These are phyloP conservation scores for Hortaea werneckii DNA, from an alignment of 2,329 filamentous ascomycete genomes.

Conservation along the genomic window DNA sequence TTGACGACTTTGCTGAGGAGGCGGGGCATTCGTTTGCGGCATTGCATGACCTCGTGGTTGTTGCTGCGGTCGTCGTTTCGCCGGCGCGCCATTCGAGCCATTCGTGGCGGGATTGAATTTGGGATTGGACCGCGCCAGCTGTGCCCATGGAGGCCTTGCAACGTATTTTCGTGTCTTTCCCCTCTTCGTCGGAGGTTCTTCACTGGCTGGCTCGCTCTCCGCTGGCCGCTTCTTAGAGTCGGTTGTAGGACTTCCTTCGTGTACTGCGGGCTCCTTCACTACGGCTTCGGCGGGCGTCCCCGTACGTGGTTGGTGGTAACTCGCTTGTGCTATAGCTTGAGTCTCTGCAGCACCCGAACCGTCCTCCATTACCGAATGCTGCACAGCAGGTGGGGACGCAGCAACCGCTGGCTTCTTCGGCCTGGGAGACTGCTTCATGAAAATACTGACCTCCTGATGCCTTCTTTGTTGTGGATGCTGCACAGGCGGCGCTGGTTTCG, in stretches of 20 bases:
- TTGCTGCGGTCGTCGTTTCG: neutral
- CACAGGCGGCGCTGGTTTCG: neutral
- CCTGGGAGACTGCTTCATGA: conserved; percentile 4
- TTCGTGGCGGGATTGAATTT: conserved; percentile 6
- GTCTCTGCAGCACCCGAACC: neutral
- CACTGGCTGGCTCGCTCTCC: conserved; percentile 1
- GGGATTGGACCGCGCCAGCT: conserved; percentile 21
- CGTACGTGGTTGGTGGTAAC: neutral
- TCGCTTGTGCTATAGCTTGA: neutral
- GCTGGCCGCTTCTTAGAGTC: conserved; percentile 18
- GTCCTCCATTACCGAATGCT: neutral
- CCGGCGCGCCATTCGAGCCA: conserved; percentile 1
- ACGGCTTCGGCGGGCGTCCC: neutral
- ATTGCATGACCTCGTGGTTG: neutral
- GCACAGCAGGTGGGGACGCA: conserved; percentile 1
- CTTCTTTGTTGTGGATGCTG: neutral
- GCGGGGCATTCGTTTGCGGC: neutral
- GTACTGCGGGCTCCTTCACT: neutral
- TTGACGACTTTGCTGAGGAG: neutral
- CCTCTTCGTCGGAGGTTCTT: conserved; percentile 20
- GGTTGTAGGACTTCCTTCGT: neutral
- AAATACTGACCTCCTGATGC: neutral
- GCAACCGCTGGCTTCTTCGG: conserved; percentile 3
- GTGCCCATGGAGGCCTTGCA: conserved; percentile 25
- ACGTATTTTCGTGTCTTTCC: conserved; percentile 19